Percentiles rank a stretch among this genome's conserved stretches.
These are phyloP conservation scores for Leccinum boreale DNA, from an alignment of 768 basidiomycete genomes.

Conservation along the genomic window DNA sequence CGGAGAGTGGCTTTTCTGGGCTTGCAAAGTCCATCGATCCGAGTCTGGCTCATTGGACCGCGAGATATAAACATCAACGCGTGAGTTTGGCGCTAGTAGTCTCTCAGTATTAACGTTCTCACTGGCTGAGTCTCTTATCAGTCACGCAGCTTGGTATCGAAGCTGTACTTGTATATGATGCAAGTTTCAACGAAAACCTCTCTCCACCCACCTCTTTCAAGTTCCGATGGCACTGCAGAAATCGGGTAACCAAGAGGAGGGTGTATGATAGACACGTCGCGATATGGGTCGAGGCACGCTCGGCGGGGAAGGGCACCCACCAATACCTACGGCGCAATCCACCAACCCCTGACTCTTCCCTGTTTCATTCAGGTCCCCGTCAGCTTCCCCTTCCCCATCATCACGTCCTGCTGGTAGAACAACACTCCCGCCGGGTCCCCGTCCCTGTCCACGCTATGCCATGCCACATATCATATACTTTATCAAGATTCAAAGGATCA, in stretches of 20 bases:
- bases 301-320: conserved; percentile 9
- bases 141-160: background rate
- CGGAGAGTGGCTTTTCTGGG: too few relatives aligned
- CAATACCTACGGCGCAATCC: conserved; percentile 1
- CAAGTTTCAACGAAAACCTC: background rate
- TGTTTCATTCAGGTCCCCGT: background rate
- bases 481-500: too few relatives aligned
- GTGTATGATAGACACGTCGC: background rate
- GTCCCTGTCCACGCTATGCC: background rate
- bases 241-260: background rate
- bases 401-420: background rate
- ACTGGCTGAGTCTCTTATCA: background rate
- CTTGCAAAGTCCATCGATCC: too few relatives aligned
- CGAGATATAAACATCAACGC: background rate
- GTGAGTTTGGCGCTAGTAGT: too few relatives aligned
- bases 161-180: background rate
- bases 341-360: background rate
- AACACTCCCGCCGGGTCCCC: background rate
- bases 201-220: background rate
- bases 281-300: background rate
- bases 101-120: too few relatives aligned
- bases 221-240: conserved; percentile 7
- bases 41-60: background rate
- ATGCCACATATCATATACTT: conserved; percentile 13
- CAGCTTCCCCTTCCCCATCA: background rate